phyloP scores from a whole-genome alignment of 768 basidiomycete genomes.

The Fomitopsis pulvina region DNA sequence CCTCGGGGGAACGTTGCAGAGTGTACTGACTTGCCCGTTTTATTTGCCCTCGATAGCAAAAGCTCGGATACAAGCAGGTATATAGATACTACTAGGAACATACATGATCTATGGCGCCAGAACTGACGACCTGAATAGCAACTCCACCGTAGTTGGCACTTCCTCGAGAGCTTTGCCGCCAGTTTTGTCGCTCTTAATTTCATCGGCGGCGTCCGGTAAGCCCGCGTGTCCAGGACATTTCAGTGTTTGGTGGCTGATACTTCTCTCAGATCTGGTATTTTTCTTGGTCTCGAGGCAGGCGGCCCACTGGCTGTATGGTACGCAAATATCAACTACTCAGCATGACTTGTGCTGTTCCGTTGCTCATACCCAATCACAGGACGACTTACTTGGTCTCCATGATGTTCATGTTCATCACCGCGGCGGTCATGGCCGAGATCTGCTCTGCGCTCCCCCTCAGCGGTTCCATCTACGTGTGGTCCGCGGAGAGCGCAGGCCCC shows the following conservation, averaged over 20 bases:
- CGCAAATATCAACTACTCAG: too few species aligned
- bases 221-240: slow-evolving; percentile 2
- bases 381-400: slow-evolving; percentile 79
- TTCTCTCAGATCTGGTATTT: slow-evolving; percentile 57
- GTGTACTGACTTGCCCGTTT: slow-evolving; percentile 43
- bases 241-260: background rate
- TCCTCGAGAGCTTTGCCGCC: slow-evolving; percentile 80
- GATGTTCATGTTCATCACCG: slow-evolving; percentile 84
- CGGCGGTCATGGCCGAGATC: slow-evolving; percentile 81
- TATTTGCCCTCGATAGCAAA: slow-evolving; percentile 38
- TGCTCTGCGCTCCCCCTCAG: slow-evolving; percentile 84
- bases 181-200: slow-evolving; percentile 89
- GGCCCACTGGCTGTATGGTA: slow-evolving; percentile 86
- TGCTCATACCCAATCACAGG: slow-evolving; percentile 40
- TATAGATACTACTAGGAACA: too few species aligned
- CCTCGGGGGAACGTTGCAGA: slow-evolving; percentile 32
- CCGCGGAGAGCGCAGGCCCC: slow-evolving; percentile 85
- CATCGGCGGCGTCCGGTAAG: slow-evolving; percentile 77
- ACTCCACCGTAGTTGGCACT: slow-evolving; percentile 81
- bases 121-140: slow-evolving; percentile 37
- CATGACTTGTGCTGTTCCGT: too few species aligned
- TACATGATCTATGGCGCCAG: too few species aligned
- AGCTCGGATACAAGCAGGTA: slow-evolving; percentile 79
- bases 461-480: slow-evolving; percentile 94
- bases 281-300: slow-evolving; percentile 77